Conservation (phyloP, 805 yeast species). For the Lachancea quebecensis region DNA sequence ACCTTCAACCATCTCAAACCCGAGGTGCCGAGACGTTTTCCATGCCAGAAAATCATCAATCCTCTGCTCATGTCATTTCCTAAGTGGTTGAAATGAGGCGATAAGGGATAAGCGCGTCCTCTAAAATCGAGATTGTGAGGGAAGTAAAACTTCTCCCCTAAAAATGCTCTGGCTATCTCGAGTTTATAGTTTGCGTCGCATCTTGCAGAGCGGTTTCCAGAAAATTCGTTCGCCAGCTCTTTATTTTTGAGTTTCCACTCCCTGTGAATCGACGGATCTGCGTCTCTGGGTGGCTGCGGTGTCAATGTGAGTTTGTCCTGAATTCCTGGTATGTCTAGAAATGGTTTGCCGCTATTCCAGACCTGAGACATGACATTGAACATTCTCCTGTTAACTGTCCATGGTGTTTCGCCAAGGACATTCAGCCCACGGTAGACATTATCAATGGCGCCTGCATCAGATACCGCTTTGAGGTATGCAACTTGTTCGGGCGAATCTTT, state of each 20-base stretch:
- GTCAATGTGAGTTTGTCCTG: conserved; percentile 44
- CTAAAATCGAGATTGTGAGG: conserved; percentile 79
- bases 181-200: conserved; percentile 91
- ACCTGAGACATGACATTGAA: conserved; percentile 63
- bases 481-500: conserved; percentile 82
- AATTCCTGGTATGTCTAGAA: conserved; percentile 66
- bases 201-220: conserved; percentile 72
- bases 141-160: conserved; percentile 71
- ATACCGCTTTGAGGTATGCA: conserved; percentile 83
- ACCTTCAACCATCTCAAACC: conserved; percentile 73
- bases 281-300: conserved; percentile 50
- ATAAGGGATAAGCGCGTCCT: conserved; percentile 77
- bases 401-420: conserved; percentile 78
- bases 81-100: conserved; percentile 74
- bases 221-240: conserved; percentile 49
- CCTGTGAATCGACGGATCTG: conserved; percentile 65
- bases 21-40: conserved; percentile 53
- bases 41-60: conserved; percentile 68
- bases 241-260: conserved; percentile 63
- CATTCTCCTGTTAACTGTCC: conserved; percentile 80
- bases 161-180: conserved; percentile 89
- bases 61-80: conserved; percentile 77
- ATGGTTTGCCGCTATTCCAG: conserved; percentile 81
- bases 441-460: conserved; percentile 57
- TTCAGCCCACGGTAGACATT: conserved; percentile 74